Percentiles rank a stretch among this genome's conserved stretches.
Evolutionary conservation across 139 green algal genomes (phyloP).

Genomic region (Trebouxia sp.): DNA sequence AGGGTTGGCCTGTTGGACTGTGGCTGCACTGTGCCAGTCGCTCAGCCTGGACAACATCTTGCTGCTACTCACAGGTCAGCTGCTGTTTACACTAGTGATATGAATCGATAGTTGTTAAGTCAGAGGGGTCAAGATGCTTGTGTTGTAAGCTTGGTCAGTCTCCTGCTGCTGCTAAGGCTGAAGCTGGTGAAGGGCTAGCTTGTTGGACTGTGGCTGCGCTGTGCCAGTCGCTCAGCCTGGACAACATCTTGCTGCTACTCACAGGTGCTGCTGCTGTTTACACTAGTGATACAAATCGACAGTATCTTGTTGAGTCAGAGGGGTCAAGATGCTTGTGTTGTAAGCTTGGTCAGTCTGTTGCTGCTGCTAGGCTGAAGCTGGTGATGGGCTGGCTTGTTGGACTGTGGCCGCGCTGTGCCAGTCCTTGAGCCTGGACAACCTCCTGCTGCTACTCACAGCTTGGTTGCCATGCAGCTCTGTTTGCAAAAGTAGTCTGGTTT

Average conservation of each 20-base stretch:
- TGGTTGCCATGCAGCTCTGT: no score
- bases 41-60: constrained; percentile 86
- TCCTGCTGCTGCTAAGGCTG: constrained; percentile 34
- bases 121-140: no score
- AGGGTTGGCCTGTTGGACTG: constrained; percentile 62
- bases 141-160: no score
- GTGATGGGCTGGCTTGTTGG: constrained; percentile 58
- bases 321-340: no score
- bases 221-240: constrained; percentile 75
- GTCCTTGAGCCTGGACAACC: constrained; percentile 77
- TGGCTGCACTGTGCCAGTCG: constrained; percentile 71
- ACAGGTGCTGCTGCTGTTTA: constrained; percentile 35
- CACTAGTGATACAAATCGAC: no score
- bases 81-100: no score
- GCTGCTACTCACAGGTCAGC: constrained; percentile 58
- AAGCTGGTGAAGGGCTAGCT: constrained; percentile 39
- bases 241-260: constrained; percentile 80
- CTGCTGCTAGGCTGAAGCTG: constrained; percentile 36
- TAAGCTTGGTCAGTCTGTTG: no score
- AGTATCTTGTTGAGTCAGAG: no score
- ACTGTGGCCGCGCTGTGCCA: constrained; percentile 74
- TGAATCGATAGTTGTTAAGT: no score
- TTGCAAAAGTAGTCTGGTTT: no score
- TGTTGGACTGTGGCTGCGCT: constrained; percentile 75
- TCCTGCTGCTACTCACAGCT: constrained; percentile 74